Conservation (phyloP, 106 monocot genomes). For the Dioscorea dumetorum region DNA sequence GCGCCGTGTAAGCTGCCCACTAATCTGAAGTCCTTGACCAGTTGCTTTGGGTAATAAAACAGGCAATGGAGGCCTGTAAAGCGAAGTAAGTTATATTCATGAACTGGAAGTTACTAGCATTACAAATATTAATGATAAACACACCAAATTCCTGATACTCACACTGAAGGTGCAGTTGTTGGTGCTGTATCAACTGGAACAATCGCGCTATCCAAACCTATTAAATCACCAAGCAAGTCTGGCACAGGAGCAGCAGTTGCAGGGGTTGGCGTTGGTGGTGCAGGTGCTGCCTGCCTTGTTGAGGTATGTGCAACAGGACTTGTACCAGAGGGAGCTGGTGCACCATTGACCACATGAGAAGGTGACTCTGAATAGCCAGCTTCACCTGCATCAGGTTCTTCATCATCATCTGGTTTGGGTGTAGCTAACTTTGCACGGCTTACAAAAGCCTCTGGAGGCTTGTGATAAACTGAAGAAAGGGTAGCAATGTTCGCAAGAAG, state of each 20-base stretch:
- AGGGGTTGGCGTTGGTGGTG: conserved; percentile 19
- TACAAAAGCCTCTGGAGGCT: conserved; percentile 92
- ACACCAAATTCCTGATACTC: conserved; percentile 2
- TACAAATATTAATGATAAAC: not conserved
- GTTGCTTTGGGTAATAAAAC: conserved; percentile 72
- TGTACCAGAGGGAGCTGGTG: conserved; percentile 35
- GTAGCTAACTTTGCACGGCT: conserved; percentile 67
- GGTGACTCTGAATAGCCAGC: conserved; percentile 79
- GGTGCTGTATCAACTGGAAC: conserved; percentile 66
- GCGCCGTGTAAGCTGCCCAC: conserved; percentile 67
- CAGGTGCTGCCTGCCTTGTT: conserved; percentile 27
- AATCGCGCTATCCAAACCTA: conserved; percentile 73
- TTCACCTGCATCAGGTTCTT: conserved; percentile 59
- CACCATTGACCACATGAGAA: conserved; percentile 50
- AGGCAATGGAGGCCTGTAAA: conserved; percentile 71
- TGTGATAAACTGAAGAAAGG: conserved; percentile 96
- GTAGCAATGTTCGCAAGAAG: conserved; percentile 97
- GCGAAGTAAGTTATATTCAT: not conserved
- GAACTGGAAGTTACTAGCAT: not conserved
- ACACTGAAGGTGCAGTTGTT: conserved; percentile 55
- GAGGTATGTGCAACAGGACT: conserved; percentile 25
- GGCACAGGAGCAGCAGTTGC: conserved; percentile 60
- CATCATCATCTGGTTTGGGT: conserved; percentile 67
- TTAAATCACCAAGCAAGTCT: conserved; percentile 94
- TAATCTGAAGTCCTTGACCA: conserved; percentile 94